Base-by-base conservation (phyloP, 805 yeast species). In the Kluyveromyces dobzhanskii region DNA sequence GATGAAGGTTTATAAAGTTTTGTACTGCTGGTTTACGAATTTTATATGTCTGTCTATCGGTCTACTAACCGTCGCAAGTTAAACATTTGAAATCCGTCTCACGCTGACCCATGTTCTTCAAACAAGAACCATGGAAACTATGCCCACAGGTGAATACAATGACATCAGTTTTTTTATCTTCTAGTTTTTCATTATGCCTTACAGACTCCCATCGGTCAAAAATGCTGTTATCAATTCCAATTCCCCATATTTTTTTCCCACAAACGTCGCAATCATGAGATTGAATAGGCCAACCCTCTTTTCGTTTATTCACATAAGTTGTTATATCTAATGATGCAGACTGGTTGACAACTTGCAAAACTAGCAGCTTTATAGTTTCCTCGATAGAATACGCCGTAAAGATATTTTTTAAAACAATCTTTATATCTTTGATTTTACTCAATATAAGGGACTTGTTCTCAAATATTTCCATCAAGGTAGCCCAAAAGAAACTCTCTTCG, bases 231-330 rank as follows among this genome's bases (percentile, higher is more conserved):
- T 69, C 63, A 2, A 82, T 54, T 1, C 76, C 75, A 1, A 73
- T 56, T 0, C 96, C 95, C 78, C 87, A 80, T 25, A 87, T 62
- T 16, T 64, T 64, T 44, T 76, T 77, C 1, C 85, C 88, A 58
- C 97, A 88, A 0, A 80, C 73, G 26, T 81, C 81, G 57, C 97
- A 88, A 35, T 70, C 75, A 27, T 69, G 64, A 19, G 64, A 63
- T 19, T 61, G 62, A 2, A 71, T 66, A 0, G 78, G 65, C 86
- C 94, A 81, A 0, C 96, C 97, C 27, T 62, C 57, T 0, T 66
- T 47, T 17, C 71, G 64, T 25, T 66, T 63, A 2, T 49, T 44
- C 10, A 71, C 64, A 9, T 80, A 61, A 2, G 50, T 45, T 10
- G 64, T 53, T 53, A 79, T 59, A 43, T 71, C 69, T 16, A 61